These are phyloP conservation scores for Ophiostoma perfectum DNA, from an alignment of 2,329 filamentous ascomycete species.

Conservation along the genomic window DNA sequence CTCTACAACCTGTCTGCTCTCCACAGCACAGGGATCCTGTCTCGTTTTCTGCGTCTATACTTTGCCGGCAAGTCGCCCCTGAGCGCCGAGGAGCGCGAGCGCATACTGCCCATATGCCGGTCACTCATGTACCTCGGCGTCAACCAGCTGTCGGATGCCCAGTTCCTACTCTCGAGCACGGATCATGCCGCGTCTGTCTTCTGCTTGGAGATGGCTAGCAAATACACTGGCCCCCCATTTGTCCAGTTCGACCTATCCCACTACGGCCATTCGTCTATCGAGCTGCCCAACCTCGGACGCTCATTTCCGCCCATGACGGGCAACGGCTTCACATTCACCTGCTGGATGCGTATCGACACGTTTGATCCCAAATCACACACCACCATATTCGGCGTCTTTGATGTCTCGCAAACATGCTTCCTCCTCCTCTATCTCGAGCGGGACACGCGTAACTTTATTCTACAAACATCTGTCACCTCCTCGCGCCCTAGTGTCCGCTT, in stretches of 20 bases:
- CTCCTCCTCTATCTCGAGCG: constrained; percentile 89
- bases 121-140: constrained; percentile 70
- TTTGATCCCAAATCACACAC: constrained; percentile 85
- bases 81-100: constrained; percentile 49
- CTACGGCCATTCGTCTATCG: constrained; percentile 83
- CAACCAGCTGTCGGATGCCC: constrained; percentile 73
- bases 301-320: constrained; percentile 75
- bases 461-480: constrained; percentile 89
- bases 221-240: constrained; percentile 71
- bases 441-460: constrained; percentile 87
- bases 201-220: constrained; percentile 64
- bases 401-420: constrained; percentile 87
- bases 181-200: constrained; percentile 59
- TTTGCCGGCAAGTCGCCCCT: constrained; percentile 51
- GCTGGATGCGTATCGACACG: constrained; percentile 82
- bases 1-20: constrained; percentile 64
- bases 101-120: constrained; percentile 62
- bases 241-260: constrained; percentile 91
- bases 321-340: constrained; percentile 81
- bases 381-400: constrained; percentile 92
- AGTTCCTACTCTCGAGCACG: constrained; percentile 58
- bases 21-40: constrained; percentile 67
- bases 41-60: constrained; percentile 57
- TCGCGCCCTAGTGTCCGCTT: constrained; percentile 86
- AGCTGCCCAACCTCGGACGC: constrained; percentile 78